Percentiles rank a stretch among this genome's conserved stretches.
Conservation (phyloP, 345 rosid species). For the Populus ilicifolia region DNA sequence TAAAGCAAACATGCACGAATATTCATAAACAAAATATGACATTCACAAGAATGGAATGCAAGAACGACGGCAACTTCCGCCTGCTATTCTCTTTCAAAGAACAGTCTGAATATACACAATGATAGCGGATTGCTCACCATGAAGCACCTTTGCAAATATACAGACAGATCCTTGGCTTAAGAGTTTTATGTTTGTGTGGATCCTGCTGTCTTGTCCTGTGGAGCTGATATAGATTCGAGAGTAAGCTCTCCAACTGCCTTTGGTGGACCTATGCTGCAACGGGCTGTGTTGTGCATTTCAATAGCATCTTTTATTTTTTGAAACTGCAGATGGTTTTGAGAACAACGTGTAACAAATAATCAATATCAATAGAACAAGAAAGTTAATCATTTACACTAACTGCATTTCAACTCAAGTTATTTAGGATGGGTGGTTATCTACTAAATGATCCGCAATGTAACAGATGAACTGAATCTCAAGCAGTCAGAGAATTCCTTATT, state of each 20-base stretch:
- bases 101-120: conserved; percentile 25
- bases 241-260: conserved; percentile 55
- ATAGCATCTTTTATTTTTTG: conserved; percentile 87
- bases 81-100: conserved; percentile 6
- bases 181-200: conserved; percentile 24
- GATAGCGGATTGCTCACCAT: neutral
- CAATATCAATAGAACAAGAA: neutral
- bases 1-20: no score
- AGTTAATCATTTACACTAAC: neutral
- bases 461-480: neutral
- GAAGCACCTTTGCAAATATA: conserved; percentile 2
- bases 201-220: conserved; percentile 38
- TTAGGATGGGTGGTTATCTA: neutral
- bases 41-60: conserved; percentile 21
- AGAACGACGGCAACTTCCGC: conserved; percentile 4
- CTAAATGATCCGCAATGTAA: neutral
- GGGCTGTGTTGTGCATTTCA: conserved; percentile 53
- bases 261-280: conserved; percentile 54
- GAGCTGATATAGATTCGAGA: conserved; percentile 43
- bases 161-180: conserved; percentile 7
- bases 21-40: no score
- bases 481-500: neutral
- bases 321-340: conserved; percentile 50
- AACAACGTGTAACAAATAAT: neutral
- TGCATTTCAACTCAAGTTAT: neutral